A percentile compares a stretch with the other conserved stretches of the same genome.
Conservation (phyloP, 2,329 filamentous ascomycete species). For the Magnaporthiopsis incrustans region DNA sequence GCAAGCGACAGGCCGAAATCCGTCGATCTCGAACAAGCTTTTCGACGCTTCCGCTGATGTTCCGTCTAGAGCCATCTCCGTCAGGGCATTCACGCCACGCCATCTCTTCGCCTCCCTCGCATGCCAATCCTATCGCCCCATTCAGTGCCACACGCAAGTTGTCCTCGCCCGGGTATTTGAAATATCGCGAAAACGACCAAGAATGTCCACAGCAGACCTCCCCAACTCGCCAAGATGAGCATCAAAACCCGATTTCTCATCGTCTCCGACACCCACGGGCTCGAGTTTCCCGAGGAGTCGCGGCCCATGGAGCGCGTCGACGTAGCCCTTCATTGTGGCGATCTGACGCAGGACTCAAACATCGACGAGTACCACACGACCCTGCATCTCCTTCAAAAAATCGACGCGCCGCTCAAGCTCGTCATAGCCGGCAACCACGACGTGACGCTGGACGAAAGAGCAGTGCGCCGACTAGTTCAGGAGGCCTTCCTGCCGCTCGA, state of each 20-base stretch:
- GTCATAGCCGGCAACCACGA: constrained; percentile 51
- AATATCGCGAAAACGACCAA: no score
- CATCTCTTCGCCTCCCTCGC: no score
- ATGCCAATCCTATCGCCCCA: no score
- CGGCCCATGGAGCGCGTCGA: constrained; percentile 24
- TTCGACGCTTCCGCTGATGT: no score
- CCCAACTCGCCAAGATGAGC: background rate
- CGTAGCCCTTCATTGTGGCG: constrained; percentile 44
- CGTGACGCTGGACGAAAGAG: constrained; percentile 25
- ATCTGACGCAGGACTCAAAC: constrained; percentile 36
- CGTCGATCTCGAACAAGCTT: no score
- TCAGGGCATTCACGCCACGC: no score
- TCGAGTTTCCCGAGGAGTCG: constrained; percentile 11
- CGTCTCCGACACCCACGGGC: constrained; percentile 37
- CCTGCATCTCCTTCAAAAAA: constrained; percentile 30
- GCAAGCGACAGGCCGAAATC: no score
- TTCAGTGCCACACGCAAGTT: no score
- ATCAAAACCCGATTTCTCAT: constrained; percentile 33
- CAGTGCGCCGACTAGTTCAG: background rate
- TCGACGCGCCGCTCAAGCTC: constrained; percentile 43
- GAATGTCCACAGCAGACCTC: no score
- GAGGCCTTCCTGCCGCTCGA: background rate
- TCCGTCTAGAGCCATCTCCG: no score
- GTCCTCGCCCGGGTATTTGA: no score
- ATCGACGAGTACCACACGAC: constrained; percentile 31